Conservation (phyloP, 768 basidiomycete genomes). For the Erythrobasidium yunnanense region DNA sequence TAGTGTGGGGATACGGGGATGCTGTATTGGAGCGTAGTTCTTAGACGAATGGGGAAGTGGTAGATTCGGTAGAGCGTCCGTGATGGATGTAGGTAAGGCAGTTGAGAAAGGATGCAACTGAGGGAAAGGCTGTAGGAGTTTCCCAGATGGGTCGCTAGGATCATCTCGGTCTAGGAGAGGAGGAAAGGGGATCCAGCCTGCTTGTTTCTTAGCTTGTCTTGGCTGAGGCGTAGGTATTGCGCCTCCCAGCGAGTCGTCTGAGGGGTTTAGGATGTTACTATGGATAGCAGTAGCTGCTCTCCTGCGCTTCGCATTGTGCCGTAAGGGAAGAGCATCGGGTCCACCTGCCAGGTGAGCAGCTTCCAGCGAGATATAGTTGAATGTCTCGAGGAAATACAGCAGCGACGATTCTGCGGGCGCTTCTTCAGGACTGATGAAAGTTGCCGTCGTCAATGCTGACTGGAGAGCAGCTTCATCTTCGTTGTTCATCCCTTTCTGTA, state of each 20-base stretch:
- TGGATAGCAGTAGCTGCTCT: slow-evolving; percentile 20
- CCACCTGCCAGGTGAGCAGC: not conserved
- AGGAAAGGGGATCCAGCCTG: slow-evolving; percentile 25
- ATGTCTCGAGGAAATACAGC: slow-evolving; percentile 25
- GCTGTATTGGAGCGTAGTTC: not conserved
- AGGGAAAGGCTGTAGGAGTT: slow-evolving; percentile 5
- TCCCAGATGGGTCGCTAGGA: not conserved
- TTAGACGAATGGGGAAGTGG: slow-evolving; percentile 1
- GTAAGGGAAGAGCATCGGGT: slow-evolving; percentile 1
- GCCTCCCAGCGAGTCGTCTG: slow-evolving; percentile 20
- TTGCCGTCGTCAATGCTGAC: too few species aligned
- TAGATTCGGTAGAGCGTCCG: not conserved
- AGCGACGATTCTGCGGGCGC: not conserved
- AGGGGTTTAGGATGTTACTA: slow-evolving; percentile 17
- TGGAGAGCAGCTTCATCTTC: too few species aligned
- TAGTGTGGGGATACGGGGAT: slow-evolving; percentile 3
- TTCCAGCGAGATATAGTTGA: slow-evolving; percentile 7
- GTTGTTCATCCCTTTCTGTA: not conserved
- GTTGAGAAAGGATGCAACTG: slow-evolving; percentile 11
- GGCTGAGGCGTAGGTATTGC: slow-evolving; percentile 3
- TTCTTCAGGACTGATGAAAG: not conserved
- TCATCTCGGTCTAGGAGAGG: not conserved
- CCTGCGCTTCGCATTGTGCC: not conserved
- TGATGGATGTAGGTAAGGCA: not conserved
- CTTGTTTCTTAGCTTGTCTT: slow-evolving; percentile 18